Base-by-base conservation (phyloP, 257 asterid genomes). In the Capsicum pubescens region DNA sequence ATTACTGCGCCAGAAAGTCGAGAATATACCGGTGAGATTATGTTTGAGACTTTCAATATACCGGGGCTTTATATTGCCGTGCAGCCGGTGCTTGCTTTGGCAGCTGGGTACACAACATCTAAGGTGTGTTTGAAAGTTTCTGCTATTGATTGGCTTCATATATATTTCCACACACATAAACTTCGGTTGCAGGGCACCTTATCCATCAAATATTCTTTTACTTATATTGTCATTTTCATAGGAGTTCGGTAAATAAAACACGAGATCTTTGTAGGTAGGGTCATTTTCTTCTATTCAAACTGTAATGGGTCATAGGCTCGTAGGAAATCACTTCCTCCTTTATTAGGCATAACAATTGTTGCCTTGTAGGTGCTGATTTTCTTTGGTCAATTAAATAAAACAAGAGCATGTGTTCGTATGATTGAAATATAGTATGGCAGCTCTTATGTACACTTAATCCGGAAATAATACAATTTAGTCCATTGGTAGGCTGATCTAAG, bases 1-100 rank as follows among this genome's bases (percentile, higher is more conserved):
- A 57, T 97, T 90, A 93, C 97, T 26, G 90, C 99, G 44, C 99
- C 99, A 0, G 99, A 97, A 95, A 95, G 93, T 57, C 90, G 99
- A 72, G 98, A 97, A 81, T 95, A 92, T 81, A 91, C 98, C 0
- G 99, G 98, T 8, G 99, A 97, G 91, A 97, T 97, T 54, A 95
- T 97, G 99, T 97, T 97, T 64, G 98, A 97, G 91, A 95, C 98
- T 2, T 97, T 97, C 69, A 95, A 97, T 74, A 97, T 95, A 84
- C 97, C 98, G 0, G 98, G 98, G 46, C 93, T 97, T 63, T 97
- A 93, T 84, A 95, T 97, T 39, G 99, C 97, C 0, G 98, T 97
- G 90, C 99, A 97, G 88, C 98, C 99, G 3, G 98, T 97, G 84
- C 98, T 97, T 74, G 99, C 99, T 86, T 86, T 97, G 89, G 99